phyloP scores from a whole-genome alignment of 352 stramenopile species.

The Globisporangium lucens region DNA sequence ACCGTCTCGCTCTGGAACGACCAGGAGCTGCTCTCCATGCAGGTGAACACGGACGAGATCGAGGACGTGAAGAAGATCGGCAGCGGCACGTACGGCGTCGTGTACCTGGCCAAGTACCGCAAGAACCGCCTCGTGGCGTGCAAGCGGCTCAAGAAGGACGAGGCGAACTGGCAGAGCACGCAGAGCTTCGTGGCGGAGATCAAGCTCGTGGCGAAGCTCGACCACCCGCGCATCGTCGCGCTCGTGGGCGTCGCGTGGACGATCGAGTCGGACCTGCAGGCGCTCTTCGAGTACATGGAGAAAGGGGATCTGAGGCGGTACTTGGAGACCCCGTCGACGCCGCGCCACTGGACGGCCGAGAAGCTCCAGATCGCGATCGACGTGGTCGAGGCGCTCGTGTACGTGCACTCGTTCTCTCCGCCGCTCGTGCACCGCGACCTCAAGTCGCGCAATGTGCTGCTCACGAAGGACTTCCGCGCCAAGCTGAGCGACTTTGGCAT shows the following conservation, averaged over 20 bases:
- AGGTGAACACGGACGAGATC: constrained; percentile 48
- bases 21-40: constrained; percentile 44
- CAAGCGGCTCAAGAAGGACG: constrained; percentile 45
- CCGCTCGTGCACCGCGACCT: constrained; percentile 61
- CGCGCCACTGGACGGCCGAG: constrained; percentile 33
- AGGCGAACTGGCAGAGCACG: constrained; percentile 37
- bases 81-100: constrained; percentile 31
- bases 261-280: constrained; percentile 49
- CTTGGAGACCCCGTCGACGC: constrained; percentile 22
- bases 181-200: constrained; percentile 56
- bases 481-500: constrained; percentile 55
- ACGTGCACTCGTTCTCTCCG: constrained; percentile 60
- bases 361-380: constrained; percentile 58
- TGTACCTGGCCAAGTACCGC: constrained; percentile 48
- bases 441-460: constrained; percentile 55
- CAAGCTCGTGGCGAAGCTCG: constrained; percentile 42
- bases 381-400: constrained; percentile 59
- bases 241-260: constrained; percentile 60
- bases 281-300: constrained; percentile 65
- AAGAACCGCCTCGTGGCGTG: constrained; percentile 33
- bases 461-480: constrained; percentile 27
- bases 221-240: constrained; percentile 47
- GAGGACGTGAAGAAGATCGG: constrained; percentile 37
- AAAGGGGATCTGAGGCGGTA: constrained; percentile 45
- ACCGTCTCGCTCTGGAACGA: constrained; percentile 42